A percentile compares a stretch with the other conserved stretches of the same genome.
phyloP scores from a whole-genome alignment of 805 yeast species.

The Candida xiaguanensis region DNA sequence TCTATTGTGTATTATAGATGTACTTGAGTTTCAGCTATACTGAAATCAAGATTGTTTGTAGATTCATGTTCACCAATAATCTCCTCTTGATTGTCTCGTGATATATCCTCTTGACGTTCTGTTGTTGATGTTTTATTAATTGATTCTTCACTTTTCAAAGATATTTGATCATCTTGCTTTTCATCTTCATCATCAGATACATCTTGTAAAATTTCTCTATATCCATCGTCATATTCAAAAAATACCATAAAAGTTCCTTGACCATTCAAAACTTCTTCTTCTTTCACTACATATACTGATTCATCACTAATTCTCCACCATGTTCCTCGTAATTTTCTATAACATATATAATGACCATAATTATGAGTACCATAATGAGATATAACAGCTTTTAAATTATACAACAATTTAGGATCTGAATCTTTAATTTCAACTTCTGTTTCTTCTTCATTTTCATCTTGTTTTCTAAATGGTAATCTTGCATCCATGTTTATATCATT shows the following conservation, averaged over 20 bases:
- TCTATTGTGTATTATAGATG: slow-evolving; percentile 8
- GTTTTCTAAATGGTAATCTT: slow-evolving; percentile 65
- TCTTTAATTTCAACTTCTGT: slow-evolving; percentile 1
- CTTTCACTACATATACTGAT: slow-evolving; percentile 74
- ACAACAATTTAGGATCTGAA: slow-evolving; percentile 45
- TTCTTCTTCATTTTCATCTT: slow-evolving; percentile 31
- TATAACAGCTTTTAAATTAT: slow-evolving; percentile 78
- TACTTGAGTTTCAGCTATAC: slow-evolving; percentile 11
- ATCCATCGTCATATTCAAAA: slow-evolving; percentile 54
- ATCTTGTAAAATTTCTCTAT: slow-evolving; percentile 18
- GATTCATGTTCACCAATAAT: neutral
- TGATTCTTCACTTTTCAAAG: neutral
- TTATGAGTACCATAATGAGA: slow-evolving; percentile 95
- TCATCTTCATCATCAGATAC: slow-evolving; percentile 16
- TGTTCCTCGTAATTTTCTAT: slow-evolving; percentile 70
- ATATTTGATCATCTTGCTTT: slow-evolving; percentile 3
- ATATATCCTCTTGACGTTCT: neutral
- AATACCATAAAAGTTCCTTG: slow-evolving; percentile 93
- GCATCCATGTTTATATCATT: slow-evolving; percentile 77
- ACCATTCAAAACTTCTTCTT: slow-evolving; percentile 71
- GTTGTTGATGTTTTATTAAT: neutral
- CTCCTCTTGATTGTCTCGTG: slow-evolving; percentile 7
- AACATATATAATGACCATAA: slow-evolving; percentile 95
- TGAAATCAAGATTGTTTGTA: slow-evolving; percentile 2
- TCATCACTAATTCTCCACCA: slow-evolving; percentile 98